Percentiles rank a stretch among this genome's conserved stretches.
Evolutionary conservation across 257 asterid genomes (phyloP).

Genomic region (Nicotiana sylvestris): DNA sequence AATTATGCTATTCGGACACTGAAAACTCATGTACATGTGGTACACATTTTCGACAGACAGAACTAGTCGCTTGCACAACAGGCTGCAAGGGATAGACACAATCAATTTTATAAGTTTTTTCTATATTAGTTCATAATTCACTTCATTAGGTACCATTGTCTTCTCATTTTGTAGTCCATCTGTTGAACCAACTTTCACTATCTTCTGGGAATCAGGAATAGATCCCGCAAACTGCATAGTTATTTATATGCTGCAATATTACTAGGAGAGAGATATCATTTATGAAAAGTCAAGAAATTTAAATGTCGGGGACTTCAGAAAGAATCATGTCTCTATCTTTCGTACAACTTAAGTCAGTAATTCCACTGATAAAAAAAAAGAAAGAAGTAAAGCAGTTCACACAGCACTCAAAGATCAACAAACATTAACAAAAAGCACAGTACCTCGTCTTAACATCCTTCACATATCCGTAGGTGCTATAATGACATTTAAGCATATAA

Average conservation of each 20-base stretch:
- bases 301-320: not conserved
- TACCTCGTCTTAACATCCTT: not conserved
- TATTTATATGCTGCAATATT: not conserved
- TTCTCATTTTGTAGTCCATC: not conserved
- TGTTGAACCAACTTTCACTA: not conserved
- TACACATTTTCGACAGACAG: not conserved
- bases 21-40: not conserved
- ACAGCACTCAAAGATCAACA: not conserved
- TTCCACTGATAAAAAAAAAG: no score
- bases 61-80: not conserved
- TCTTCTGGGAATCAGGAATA: not conserved
- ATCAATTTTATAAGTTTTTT: not conserved
- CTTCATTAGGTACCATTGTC: no score
- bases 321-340: not conserved
- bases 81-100: not conserved
- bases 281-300: not conserved
- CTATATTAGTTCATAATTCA: no score
- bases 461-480: not conserved
- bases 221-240: not conserved
- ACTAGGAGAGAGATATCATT: not conserved
- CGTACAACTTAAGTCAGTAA: no score
- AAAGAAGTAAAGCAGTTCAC: not conserved
- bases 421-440: no score
- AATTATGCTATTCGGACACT: not conserved
- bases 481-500: not conserved